Evolutionary conservation across 2,329 filamentous ascomycete genomes (phyloP), one percentile per base, ranked within the genome.

Genomic region (Domatiomyces catenatus): DNA sequence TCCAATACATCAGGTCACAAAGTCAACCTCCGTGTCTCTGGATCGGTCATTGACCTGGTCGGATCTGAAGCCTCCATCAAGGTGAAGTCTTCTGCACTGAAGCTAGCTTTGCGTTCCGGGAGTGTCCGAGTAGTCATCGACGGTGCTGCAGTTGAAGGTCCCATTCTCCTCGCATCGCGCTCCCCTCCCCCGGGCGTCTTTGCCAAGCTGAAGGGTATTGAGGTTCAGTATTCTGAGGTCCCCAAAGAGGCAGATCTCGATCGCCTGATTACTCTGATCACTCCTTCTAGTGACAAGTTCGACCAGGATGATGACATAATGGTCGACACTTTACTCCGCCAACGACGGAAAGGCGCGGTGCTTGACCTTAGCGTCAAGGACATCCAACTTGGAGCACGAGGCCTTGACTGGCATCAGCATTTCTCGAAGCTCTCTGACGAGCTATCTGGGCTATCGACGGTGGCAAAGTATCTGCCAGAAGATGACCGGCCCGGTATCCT

Each of bases 381-480:
- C 24, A 66, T 88, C 17, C 79, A 80, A 48, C 69, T 82, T 19
- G 71, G 75, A 3, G 68, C 92, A 15, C 72, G 73, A 6, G 79
- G 81, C 54, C 67, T 86, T 42, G 71, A 77, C 8, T 79, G 83
- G 56, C 69, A 94, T 15, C 71, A 77, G 8, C 76, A 78, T 43
- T 71, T 98, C 12, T 77, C 82, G 6, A 75, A 75, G 8, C 74
- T 98, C 7, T 82, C 77, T 0, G 81, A 85, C 56, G 92, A 98
- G 60, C 65, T 96, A 47, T 75, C 83, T 5, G 86, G 84, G 57
- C 72, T 98, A 4, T 86, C 88, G 0, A 89, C 81, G 0, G 87
- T 98, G 22, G 79, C 90, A 5, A 96, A 95, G 63, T 96, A 96
- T 63, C 74, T 98, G 2, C 90, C 92, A 0, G 90, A 98, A 59